Base-by-base conservation (phyloP, 1,139 yeast genomes). In the Groenewaldozyma auringiensis region DNA sequence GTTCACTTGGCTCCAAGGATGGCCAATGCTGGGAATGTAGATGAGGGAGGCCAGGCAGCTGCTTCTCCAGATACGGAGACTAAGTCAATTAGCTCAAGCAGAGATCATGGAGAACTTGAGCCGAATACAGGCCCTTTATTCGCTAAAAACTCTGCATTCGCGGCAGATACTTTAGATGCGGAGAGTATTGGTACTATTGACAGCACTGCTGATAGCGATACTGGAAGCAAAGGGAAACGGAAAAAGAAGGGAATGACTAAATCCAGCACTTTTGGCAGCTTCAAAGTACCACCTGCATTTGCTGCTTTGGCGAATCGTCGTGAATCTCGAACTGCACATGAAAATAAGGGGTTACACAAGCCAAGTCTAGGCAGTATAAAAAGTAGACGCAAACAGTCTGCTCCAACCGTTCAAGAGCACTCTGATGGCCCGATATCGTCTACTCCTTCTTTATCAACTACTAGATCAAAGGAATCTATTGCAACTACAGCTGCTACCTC, bases 281-380 rank as follows among this genome's bases (percentile, higher is more conserved):
- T 47, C 18, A 47, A 33, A 16, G 44, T 47, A 47, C 50, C 50
- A 4, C 40, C 46, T 13, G 50, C 50, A 1, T 47, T 47, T 29
- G 16, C 41, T 8, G 45, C 41, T 14, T 29, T 42, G 41, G 16
- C 45, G 18, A 21, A 37, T 20, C 21, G 38, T 4, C 4, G 38
- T 4, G 20, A 14, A 9, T 35, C 38, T n/a, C 4, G 13, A 20
- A 20, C 21, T 9, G 9, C 36, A 8, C 17, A 11, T n/a, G 6
- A n/a, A 8, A n/a, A 33, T 8, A 11, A 16, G 25, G 38, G 13
- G 25, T 25, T 25, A 6, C 29, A 25, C 11, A 25, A 11, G 11
- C 29, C 29, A 8, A 25, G 29, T 11, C 11, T 25, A 11, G 29
- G 29, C 11, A 25, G 29, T 25, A 25, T 25, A 25, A 35, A n/a